phyloP scores from a whole-genome alignment of 768 basidiomycete species.

The Strobilomyces confusus region DNA sequence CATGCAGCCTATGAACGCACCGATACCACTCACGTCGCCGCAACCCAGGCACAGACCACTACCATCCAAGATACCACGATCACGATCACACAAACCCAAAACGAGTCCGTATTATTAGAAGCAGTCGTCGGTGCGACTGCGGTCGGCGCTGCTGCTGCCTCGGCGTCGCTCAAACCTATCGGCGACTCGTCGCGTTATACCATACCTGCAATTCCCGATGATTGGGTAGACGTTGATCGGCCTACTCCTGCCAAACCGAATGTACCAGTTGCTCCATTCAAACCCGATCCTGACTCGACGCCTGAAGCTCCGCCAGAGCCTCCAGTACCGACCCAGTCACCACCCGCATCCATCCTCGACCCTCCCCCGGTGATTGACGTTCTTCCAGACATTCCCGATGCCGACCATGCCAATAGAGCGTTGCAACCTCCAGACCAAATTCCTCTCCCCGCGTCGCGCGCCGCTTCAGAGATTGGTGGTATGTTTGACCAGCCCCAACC shows the following conservation, averaged over 20 bases:
- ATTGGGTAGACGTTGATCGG: slow-evolving; percentile 27
- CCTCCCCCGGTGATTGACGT: slow-evolving; percentile 10
- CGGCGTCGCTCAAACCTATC: slow-evolving; percentile 1
- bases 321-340: slow-evolving; percentile 4
- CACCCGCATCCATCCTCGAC: slow-evolving; percentile 11
- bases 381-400: slow-evolving; percentile 19
- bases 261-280: slow-evolving; percentile 4
- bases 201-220: slow-evolving; percentile 24
- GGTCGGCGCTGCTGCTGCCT: not conserved
- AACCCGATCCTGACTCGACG: slow-evolving; percentile 4
- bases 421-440: slow-evolving; percentile 19
- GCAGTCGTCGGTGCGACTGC: not conserved
- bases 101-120: slow-evolving; percentile 3
- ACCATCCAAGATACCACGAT: slow-evolving; percentile 8
- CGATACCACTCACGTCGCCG: slow-evolving; percentile 11
- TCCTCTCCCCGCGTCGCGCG: slow-evolving; percentile 28
- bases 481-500: slow-evolving; percentile 22
- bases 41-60: slow-evolving; percentile 2
- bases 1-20: slow-evolving; percentile 5
- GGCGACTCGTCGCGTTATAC: slow-evolving; percentile 18
- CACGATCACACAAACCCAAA: slow-evolving; percentile 12
- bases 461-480: slow-evolving; percentile 28
- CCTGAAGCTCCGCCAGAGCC: slow-evolving; percentile 1
- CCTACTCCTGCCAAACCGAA: slow-evolving; percentile 4
- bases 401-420: slow-evolving; percentile 1